These are phyloP conservation scores for Trichosporon sp. DNA, from an alignment of 1,284 basidiomycete species.

Conservation along the genomic window DNA sequence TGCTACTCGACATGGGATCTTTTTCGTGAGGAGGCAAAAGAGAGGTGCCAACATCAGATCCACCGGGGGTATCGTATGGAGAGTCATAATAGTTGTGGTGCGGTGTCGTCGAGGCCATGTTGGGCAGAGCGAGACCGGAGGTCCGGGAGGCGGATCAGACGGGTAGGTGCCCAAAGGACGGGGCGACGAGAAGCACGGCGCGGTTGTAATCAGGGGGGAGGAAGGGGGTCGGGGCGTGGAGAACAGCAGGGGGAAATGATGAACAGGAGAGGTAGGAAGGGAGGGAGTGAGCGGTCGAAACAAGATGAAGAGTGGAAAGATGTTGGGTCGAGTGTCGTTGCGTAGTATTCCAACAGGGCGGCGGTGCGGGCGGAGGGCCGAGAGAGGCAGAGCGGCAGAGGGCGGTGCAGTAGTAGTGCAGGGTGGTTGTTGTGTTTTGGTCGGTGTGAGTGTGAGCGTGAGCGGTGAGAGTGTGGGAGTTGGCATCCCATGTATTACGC, in stretches of 20 bases:
- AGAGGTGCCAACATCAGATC: conserved; percentile 6
- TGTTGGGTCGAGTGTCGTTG: background rate
- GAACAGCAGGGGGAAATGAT: no score
- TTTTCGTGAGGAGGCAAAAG: conserved; percentile 13
- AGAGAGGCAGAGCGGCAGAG: background rate
- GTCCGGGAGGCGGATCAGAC: background rate
- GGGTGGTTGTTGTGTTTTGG: background rate
- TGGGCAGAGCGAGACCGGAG: background rate
- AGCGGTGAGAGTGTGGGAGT: background rate
- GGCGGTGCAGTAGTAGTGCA: background rate
- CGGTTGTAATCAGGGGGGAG: background rate
- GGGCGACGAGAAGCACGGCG: background rate
- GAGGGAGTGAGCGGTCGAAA: background rate
- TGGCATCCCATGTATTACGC: background rate
- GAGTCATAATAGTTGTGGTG: background rate
- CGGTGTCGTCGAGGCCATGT: background rate
- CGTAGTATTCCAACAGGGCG: background rate
- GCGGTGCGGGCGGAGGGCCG: background rate
- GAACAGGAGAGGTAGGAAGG: conserved; percentile 6
- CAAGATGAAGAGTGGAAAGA: background rate
- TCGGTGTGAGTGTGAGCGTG: background rate
- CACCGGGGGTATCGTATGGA: background rate
- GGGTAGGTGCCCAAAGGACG: background rate
- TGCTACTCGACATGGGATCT: conserved; percentile 43
- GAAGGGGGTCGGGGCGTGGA: background rate